Conservation (phyloP, 2,329 filamentous ascomycete species). For the Cladosporium colombiae region DNA sequence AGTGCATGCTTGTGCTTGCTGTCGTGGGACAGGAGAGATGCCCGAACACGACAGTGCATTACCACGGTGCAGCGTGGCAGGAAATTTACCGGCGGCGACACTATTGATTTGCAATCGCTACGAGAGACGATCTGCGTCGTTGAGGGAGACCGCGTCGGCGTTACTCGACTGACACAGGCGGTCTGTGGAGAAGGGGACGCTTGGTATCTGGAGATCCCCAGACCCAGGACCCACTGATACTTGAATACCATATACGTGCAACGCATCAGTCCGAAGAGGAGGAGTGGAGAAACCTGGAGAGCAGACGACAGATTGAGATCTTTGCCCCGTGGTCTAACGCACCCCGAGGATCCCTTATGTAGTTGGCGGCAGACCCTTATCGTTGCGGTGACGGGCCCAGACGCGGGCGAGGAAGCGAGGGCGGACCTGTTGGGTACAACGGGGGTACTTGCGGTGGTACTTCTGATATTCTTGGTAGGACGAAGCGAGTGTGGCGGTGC, state of each 20-base stretch:
- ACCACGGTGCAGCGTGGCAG: constrained; percentile 1
- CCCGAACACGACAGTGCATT: constrained; percentile 12
- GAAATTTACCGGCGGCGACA: constrained; percentile 1
- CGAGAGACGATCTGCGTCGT: neutral
- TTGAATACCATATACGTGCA: constrained; percentile 5
- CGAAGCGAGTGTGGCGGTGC: constrained; percentile 17
- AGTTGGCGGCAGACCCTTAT: constrained; percentile 17
- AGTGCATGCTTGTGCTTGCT: constrained; percentile 11
- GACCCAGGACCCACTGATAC: constrained; percentile 15
- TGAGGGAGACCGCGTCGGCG: constrained; percentile 14
- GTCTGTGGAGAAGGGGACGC: neutral
- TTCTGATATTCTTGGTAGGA: constrained; percentile 15
- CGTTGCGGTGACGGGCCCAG: constrained; percentile 18
- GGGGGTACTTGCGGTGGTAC: constrained; percentile 28
- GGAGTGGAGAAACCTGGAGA: constrained; percentile 21
- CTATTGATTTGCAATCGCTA: constrained; percentile 1
- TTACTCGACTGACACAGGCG: constrained; percentile 10
- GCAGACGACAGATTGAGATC: constrained; percentile 1
- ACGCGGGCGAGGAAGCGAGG: constrained; percentile 19
- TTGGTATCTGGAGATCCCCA: constrained; percentile 19
- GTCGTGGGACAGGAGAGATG: constrained; percentile 12
- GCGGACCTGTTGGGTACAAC: constrained; percentile 26
- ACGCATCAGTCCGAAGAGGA: neutral
- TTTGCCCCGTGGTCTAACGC: constrained; percentile 15
- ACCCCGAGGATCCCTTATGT: constrained; percentile 18